A percentile compares a stretch with the other conserved stretches of the same genome.
These are phyloP conservation scores for Byssothecium circinans DNA, from an alignment of 2,329 filamentous ascomycete genomes.

Conservation along the genomic window DNA sequence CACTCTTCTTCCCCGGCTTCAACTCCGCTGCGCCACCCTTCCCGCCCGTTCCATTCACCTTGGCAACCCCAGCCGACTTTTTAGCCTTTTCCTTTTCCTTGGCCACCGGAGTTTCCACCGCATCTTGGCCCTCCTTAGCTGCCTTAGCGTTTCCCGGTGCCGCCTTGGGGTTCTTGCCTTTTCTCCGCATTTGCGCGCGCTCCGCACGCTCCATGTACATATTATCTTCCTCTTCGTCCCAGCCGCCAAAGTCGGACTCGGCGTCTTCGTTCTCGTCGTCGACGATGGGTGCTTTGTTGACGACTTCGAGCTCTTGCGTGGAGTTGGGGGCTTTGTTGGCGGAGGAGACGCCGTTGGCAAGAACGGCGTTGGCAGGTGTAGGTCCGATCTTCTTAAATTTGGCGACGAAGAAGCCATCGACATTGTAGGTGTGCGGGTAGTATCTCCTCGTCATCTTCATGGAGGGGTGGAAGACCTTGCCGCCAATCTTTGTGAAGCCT, in stretches of 20 bases:
- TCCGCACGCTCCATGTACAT: slow-evolving; percentile 51
- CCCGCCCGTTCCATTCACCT: slow-evolving; percentile 5
- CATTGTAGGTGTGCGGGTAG: slow-evolving; percentile 49
- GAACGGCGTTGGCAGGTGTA: slow-evolving; percentile 63
- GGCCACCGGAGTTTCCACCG: neutral
- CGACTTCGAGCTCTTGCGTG: slow-evolving; percentile 43
- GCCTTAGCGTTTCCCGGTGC: slow-evolving; percentile 11
- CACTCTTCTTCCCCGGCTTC: slow-evolving; percentile 14
- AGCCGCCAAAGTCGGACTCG: slow-evolving; percentile 52
- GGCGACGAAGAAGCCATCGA: slow-evolving; percentile 97
- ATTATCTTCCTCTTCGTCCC: slow-evolving; percentile 54
- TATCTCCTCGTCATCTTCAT: slow-evolving; percentile 59
- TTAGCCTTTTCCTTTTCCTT: slow-evolving; percentile 11
- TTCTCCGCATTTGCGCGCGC: slow-evolving; percentile 47
- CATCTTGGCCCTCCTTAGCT: neutral
- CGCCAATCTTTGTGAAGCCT: slow-evolving; percentile 86
- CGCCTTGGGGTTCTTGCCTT: slow-evolving; percentile 52
- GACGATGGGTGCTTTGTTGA: slow-evolving; percentile 71
- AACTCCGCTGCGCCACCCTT: slow-evolving; percentile 15
- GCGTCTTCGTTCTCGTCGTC: slow-evolving; percentile 43
- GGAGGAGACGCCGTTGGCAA: slow-evolving; percentile 25
- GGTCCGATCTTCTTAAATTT: slow-evolving; percentile 94
- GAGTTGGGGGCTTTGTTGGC: slow-evolving; percentile 14
- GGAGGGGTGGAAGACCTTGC: slow-evolving; percentile 86
- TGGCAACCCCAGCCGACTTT: slow-evolving; percentile 6